phyloP scores from a whole-genome alignment of 495 filamentous ascomycete species.

The Penicillium dipodomyicola region DNA sequence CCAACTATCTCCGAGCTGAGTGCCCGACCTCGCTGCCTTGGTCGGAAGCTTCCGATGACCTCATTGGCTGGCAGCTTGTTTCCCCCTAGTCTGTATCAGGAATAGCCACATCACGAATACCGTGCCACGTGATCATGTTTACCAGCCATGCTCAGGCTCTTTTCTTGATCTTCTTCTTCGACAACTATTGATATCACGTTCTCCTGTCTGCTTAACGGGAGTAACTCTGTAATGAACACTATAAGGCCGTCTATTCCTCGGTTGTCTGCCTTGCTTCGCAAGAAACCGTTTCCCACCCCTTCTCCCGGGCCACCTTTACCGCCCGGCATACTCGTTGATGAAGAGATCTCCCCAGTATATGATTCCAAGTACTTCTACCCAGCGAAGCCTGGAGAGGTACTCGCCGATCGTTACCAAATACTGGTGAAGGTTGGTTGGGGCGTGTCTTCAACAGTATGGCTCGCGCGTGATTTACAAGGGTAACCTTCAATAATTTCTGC shows the following conservation, averaged over 20 bases:
- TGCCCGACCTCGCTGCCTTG: too few species aligned
- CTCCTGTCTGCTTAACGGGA: conserved; percentile 19
- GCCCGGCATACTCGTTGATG: conserved; percentile 32
- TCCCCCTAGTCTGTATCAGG: too few species aligned
- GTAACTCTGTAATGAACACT: conserved; percentile 24
- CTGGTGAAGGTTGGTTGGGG: conserved; percentile 47
- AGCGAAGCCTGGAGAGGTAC: conserved; percentile 41
- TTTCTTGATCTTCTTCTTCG: conserved; percentile 13
- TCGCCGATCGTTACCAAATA: conserved; percentile 39
- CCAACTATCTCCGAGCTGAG: too few species aligned
- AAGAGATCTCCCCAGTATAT: conserved; percentile 38
- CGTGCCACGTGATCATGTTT: neutral
- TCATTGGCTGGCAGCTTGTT: too few species aligned
- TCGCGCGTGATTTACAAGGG: conserved; percentile 37
- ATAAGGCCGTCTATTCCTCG: conserved; percentile 23
- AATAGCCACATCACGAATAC: too few species aligned
- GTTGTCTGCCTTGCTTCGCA: conserved; percentile 30
- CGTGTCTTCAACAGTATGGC: conserved; percentile 42
- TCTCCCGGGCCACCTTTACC: conserved; percentile 29
- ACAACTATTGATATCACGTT: conserved; percentile 21
- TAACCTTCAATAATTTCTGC: conserved; percentile 25
- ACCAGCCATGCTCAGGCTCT: neutral
- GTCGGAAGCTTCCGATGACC: too few species aligned
- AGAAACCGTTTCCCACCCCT: conserved; percentile 33
- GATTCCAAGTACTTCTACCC: conserved; percentile 43